Percentiles rank a stretch among this genome's conserved stretches.
These are phyloP conservation scores for Phytophthora boehmeriae DNA, from an alignment of 352 stramenopile species.

Conservation along the genomic window DNA sequence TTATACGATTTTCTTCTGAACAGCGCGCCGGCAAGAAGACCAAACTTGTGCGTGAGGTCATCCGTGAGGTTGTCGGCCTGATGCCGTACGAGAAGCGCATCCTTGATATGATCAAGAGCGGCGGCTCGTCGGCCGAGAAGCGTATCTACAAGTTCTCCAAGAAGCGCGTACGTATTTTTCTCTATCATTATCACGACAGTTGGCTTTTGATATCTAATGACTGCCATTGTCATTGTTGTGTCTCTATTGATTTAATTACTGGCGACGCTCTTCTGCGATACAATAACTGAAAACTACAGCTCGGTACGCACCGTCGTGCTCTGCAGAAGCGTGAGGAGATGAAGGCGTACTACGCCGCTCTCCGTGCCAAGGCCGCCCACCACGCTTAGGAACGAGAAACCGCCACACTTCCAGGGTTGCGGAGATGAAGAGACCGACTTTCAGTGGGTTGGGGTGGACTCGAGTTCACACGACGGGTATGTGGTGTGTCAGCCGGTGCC, in stretches of 20 bases:
- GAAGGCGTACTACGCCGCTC: constrained; percentile 97
- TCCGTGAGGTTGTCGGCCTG: constrained; percentile 97
- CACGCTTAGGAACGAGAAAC: constrained; percentile 56
- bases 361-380: constrained; percentile 94
- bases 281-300: constrained; percentile 57
- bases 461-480: constrained; percentile 26
- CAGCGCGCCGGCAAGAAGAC: constrained; percentile 94
- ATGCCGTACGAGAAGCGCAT: constrained; percentile 99
- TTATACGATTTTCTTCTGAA: constrained; percentile 18
- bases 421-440: constrained; percentile 37
- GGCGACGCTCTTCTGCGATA: constrained; percentile 7
- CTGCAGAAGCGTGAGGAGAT: constrained; percentile 99
- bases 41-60: constrained; percentile 94
- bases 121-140: constrained; percentile 97
- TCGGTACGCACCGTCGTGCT: constrained; percentile 98
- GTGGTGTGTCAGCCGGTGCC: constrained; percentile 30
- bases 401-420: constrained; percentile 53
- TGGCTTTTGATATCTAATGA: constrained; percentile 33
- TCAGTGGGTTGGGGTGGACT: constrained; percentile 33
- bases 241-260: neutral
- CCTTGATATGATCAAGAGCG: constrained; percentile 99
- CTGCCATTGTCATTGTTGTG: constrained; percentile 12
- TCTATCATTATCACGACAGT: no score
- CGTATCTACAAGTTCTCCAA: constrained; percentile 99
- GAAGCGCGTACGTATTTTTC: constrained; percentile 84